Base-by-base conservation (phyloP, 805 yeast genomes). In the Metschnikowia picachoensis region DNA sequence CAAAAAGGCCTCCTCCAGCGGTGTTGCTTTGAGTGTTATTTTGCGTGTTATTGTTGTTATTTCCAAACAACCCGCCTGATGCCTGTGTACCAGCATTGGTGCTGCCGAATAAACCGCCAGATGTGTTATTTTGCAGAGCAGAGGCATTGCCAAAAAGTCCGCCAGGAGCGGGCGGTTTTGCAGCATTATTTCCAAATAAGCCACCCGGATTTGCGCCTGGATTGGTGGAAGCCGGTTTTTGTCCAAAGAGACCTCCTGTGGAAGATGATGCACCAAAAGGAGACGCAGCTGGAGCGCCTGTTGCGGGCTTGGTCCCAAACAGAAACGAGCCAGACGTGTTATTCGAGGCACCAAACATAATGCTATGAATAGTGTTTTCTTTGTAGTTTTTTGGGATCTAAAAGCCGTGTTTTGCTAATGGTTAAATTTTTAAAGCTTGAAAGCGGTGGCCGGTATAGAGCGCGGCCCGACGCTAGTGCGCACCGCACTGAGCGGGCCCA, bases 1-100 rank as follows among this genome's bases (percentile, higher is more conserved):
- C 65, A 46, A 61, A 61, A 15, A 60, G 51, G n/a, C 66, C 66
- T 4, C 51, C 60, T 5, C 48, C 37, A 25, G 47, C 30, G 32
- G 45, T 44, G 13, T 36, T 39, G 12, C 48, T 30, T 36, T 20
- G 20, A 2, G 20, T 2, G 20, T 20, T 41, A 29, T 39, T 30
- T 12, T 11, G 37, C 29, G 10, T 9, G 34, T 14, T 14, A 8
- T 29, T 40, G 20, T 43, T 46, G n/a, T 64, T 69, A 50, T 34
- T 39, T 14, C 49, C 53, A 34, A 53, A 55, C 10, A 52, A 35
- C n/a, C 58, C 58, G 10, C 50, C 56, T 53, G 43, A 13, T 7
- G 46, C 29, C 13, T 32, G 43, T 8, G 20, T 13, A 4, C 32
- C 31, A 33, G 15, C 16, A 15, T 30, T 17, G 37, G 10, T 33